Evolutionary conservation across 2,329 filamentous ascomycete genomes (phyloP), one percentile per base, ranked within the genome.

Genomic region (Fusarium sublunatum): DNA sequence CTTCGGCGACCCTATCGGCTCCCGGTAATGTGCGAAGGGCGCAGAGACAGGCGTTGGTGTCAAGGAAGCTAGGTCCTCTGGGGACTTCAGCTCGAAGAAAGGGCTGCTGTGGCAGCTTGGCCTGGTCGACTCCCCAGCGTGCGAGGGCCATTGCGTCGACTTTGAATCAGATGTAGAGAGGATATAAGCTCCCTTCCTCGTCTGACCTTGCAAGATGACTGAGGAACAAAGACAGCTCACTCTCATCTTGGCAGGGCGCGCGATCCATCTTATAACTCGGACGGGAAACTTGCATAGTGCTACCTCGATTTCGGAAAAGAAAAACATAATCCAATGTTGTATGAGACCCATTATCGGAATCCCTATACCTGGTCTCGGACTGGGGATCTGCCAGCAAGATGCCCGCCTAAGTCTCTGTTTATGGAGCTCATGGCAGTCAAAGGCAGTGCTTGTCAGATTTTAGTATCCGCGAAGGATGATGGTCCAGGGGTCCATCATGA

Each of bases 41-140:
- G 39, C 78, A 80, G 24, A 79, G 69, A 47, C 78, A 80, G 10
- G 76, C 78, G 13, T 70, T 66, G 4, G 72, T 75, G 53, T 80
- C 78, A 39, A 80, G 74, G 45, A 80, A 80, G 28, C 67, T 70
- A 22, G 78, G 78, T 3, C 76, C 76, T n/a, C 56, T 34, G 1
- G 68, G 62, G 0, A 47, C 32, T 4, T 70, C 69, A n/a, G 67
- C 68, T 1, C 77, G 75, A 25, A 76, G 66, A 57, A 76, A 79
- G 2, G 78, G 77, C 42, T 78, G 73, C 57, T 79, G 77, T 3
- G 75, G 76, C 19, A 74, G 34, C 51, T 58, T 49, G 38, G 63
- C 63, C 28, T 43, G 51, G 35, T 67, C 56, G 31, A 70, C 43
- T 19, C 57, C 61, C 46, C 60, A 62, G 7, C 40, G 46, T 49